These are phyloP conservation scores for Mycena epipterygia DNA, from an alignment of 768 basidiomycete species.

Conservation along the genomic window DNA sequence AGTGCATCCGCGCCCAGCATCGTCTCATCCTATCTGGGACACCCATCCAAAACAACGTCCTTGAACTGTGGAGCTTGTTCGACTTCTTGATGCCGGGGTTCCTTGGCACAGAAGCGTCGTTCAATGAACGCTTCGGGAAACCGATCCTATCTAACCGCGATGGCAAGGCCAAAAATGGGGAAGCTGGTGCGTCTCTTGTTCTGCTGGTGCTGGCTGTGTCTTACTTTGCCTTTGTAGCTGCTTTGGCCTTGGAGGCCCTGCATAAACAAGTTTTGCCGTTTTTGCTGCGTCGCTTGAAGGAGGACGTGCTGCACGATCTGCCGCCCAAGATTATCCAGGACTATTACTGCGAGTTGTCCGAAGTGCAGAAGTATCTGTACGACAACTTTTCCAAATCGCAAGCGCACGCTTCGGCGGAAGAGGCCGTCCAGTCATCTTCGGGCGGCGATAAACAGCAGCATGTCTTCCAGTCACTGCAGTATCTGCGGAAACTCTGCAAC, in stretches of 20 bases:
- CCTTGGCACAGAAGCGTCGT: slow-evolving; percentile 93
- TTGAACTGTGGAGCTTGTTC: slow-evolving; percentile 98
- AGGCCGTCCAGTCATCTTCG: slow-evolving; percentile 67
- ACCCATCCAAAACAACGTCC: slow-evolving; percentile 98
- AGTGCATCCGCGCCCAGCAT: slow-evolving; percentile 90
- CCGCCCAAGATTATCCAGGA: slow-evolving; percentile 99
- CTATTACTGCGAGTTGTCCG: slow-evolving; percentile 97
- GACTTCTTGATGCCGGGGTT: slow-evolving; percentile 99
- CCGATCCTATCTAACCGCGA: slow-evolving; percentile 96
- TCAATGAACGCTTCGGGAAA: slow-evolving; percentile 96
- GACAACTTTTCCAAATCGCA: slow-evolving; percentile 92
- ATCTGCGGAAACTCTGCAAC: slow-evolving; percentile 97
- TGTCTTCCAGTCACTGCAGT: slow-evolving; percentile 97
- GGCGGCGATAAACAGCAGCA: slow-evolving; percentile 80
- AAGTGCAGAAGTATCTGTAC: slow-evolving; percentile 93
- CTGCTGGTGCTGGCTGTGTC: not conserved
- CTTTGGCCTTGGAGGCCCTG: slow-evolving; percentile 92
- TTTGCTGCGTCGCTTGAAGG: slow-evolving; percentile 94
- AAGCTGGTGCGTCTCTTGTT: slow-evolving; percentile 75
- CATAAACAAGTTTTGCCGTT: slow-evolving; percentile 99
- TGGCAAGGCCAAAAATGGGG: slow-evolving; percentile 93
- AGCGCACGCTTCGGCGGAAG: slow-evolving; percentile 73
- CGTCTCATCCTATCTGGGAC: slow-evolving; percentile 96
- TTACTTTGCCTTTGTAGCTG: slow-evolving; percentile 64
- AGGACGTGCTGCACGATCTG: slow-evolving; percentile 94